phyloP scores from a whole-genome alignment of 2,329 filamentous ascomycete species.

The Diaporthe batatas region DNA sequence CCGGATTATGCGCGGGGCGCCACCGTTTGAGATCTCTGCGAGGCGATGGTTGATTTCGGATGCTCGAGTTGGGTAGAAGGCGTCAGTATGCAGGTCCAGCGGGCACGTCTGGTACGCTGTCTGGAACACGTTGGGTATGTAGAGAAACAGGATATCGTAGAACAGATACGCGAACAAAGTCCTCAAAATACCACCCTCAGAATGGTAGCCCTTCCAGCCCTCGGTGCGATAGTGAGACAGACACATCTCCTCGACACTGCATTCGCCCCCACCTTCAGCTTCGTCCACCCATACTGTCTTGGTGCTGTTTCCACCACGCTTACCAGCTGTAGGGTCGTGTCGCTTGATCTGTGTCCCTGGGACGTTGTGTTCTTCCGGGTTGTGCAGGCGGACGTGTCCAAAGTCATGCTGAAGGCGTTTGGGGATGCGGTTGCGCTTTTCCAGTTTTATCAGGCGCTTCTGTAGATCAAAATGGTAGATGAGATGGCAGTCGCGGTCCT shows the following conservation, averaged over 20 bases:
- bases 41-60: slow-evolving; percentile 91
- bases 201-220: slow-evolving; percentile 96
- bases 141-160: slow-evolving; percentile 92
- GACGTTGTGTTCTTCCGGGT: slow-evolving; percentile 80
- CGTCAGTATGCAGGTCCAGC: slow-evolving; percentile 91
- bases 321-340: slow-evolving; percentile 56
- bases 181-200: slow-evolving; percentile 91
- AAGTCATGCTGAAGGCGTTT: slow-evolving; percentile 94
- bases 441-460: slow-evolving; percentile 91
- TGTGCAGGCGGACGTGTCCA: slow-evolving; percentile 82
- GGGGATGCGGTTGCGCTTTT: slow-evolving; percentile 84
- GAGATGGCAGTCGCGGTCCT: slow-evolving; percentile 89
- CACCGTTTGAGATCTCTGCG: slow-evolving; percentile 88
- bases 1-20: slow-evolving; percentile 75
- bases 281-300: slow-evolving; percentile 93
- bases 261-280: slow-evolving; percentile 76
- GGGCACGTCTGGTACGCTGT: slow-evolving; percentile 95
- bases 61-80: slow-evolving; percentile 87
- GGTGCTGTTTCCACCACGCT: slow-evolving; percentile 63
- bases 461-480: slow-evolving; percentile 96
- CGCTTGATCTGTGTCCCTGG: slow-evolving; percentile 83
- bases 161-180: slow-evolving; percentile 93
- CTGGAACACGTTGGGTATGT: slow-evolving; percentile 97
- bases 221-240: slow-evolving; percentile 84
- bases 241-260: slow-evolving; percentile 94